phyloP scores from a whole-genome alignment of 352 stramenopile species.

The Phytopythium montanum region DNA sequence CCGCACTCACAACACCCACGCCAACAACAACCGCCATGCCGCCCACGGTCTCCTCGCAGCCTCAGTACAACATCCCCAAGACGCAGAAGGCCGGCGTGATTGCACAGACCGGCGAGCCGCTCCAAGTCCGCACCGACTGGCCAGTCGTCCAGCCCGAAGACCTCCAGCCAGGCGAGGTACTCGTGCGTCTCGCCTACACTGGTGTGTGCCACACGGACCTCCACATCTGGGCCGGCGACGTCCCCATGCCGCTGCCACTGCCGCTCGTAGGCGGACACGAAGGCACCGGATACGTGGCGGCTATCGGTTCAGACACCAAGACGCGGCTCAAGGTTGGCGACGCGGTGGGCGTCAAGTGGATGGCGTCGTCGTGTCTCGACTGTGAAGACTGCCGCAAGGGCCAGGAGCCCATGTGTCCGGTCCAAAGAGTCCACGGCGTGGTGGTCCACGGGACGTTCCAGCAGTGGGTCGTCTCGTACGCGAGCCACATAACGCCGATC shows the following conservation, averaged over 20 bases:
- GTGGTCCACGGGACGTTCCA: constrained; percentile 45
- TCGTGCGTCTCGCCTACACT: constrained; percentile 41
- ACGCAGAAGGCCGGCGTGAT: constrained; percentile 44
- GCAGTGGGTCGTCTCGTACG: constrained; percentile 68
- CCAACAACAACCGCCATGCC: background rate
- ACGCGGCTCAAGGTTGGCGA: constrained; percentile 43
- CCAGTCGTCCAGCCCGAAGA: constrained; percentile 32
- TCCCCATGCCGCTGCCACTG: constrained; percentile 20
- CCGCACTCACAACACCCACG: background rate
- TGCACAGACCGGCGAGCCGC: constrained; percentile 25
- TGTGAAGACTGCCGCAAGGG: constrained; percentile 49
- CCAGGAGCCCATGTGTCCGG: constrained; percentile 37
- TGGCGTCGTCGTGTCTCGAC: constrained; percentile 37
- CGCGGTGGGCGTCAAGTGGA: constrained; percentile 39
- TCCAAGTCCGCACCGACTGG: constrained; percentile 39
- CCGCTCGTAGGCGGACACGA: constrained; percentile 52
- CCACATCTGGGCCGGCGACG: constrained; percentile 34
- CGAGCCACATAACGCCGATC: constrained; percentile 69
- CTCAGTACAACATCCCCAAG: constrained; percentile 38
- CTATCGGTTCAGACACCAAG: constrained; percentile 30
- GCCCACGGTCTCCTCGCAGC: constrained; percentile 25
- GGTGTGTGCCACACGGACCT: constrained; percentile 46
- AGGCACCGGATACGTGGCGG: constrained; percentile 37
- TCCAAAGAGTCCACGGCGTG: constrained; percentile 32
- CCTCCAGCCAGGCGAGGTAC: constrained; percentile 35